Base-by-base conservation (phyloP, 768 basidiomycete species). In the Dacryopinax primogenitus region DNA sequence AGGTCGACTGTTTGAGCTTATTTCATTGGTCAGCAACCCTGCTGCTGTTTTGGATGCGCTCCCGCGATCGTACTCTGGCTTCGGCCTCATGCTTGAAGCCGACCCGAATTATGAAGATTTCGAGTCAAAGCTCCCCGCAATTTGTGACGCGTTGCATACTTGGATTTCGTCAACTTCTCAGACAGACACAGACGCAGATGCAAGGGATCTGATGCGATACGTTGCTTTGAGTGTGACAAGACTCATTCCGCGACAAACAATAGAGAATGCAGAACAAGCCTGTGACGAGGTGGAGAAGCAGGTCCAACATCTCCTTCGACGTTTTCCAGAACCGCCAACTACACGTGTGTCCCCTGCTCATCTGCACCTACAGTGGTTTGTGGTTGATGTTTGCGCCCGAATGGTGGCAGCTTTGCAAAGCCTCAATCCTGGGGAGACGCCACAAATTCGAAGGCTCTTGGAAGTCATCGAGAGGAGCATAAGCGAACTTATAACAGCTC, bases 301-400 rank as follows among this genome's bases (percentile, higher is more conserved):
- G 51, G 26, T 58, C 3, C 51, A 58, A 18, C 51, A 58, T 58
- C 30, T 58, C 15, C 23, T 58, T 3, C 13, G 51, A 73, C 1
- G 68, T 78, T 61, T 78, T 79, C 68, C 66, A 69, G 1, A 75
- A 80, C 23, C 76, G 76, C 1, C 11, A 12, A 28, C 13, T 23
- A 26, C 18, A n/a, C n/a, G 1, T 0, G 7, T 21, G 2, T 13
- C 23, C 11, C 51, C 35, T 21, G 15, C 6, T 3, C 44, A 68
- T 16, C 72, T 86, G 44, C 71, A 77, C 11, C 68, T 80, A n/a
- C 76, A 78, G 34, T 90, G 88, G 88, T 85, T 86, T 71, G 69
- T 78, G 1, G 76, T 90, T 33, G 87, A 87, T 69, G 64, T 86
- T 21, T 76, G 80, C 1, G 75, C 35, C 80, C 84, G 18, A 66